These are phyloP conservation scores for Kondoa subrosea DNA, from an alignment of 768 basidiomycete genomes.

Conservation along the genomic window DNA sequence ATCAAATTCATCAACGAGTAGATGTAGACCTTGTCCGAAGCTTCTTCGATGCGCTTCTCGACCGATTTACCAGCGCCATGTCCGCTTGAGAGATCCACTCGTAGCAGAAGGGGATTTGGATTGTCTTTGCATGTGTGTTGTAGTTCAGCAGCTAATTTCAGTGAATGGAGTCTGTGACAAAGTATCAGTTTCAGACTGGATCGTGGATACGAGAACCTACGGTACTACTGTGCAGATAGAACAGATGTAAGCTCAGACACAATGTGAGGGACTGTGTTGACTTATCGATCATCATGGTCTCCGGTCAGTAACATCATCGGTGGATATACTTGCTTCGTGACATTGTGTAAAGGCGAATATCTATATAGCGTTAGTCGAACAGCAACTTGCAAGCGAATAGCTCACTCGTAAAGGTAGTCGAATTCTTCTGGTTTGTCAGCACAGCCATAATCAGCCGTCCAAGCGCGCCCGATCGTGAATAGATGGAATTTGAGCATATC, in stretches of 20 bases:
- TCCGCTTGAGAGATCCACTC: conserved; percentile 51
- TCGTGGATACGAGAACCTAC: too few species aligned
- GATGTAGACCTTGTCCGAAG: conserved; percentile 38
- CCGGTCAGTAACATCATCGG: conserved; percentile 41
- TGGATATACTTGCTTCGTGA: conserved; percentile 46
- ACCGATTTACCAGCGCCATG: conserved; percentile 49
- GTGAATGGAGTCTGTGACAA: conserved; percentile 71
- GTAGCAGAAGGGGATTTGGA: conserved; percentile 53
- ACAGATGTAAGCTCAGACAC: too few species aligned
- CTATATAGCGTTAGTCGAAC: conserved; percentile 30
- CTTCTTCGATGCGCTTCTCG: conserved; percentile 48
- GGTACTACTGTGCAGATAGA: too few species aligned
- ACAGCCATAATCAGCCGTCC: conserved; percentile 64
- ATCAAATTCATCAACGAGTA: too few species aligned
- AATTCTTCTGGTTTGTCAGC: conserved; percentile 60
- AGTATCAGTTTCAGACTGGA: too few species aligned
- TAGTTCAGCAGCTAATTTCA: conserved; percentile 52
- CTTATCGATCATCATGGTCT: conserved; percentile 56
- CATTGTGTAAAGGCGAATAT: conserved; percentile 63
- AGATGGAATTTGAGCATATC: conserved; percentile 43
- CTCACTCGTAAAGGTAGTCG: conserved; percentile 46
- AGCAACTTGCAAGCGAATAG: background rate
- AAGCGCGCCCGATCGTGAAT: conserved; percentile 63
- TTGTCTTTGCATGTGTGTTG: conserved; percentile 52
- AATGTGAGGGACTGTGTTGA: conserved; percentile 44